phyloP scores from a whole-genome alignment of 495 filamentous ascomycete species.

The Parachaetomium inaequale region DNA sequence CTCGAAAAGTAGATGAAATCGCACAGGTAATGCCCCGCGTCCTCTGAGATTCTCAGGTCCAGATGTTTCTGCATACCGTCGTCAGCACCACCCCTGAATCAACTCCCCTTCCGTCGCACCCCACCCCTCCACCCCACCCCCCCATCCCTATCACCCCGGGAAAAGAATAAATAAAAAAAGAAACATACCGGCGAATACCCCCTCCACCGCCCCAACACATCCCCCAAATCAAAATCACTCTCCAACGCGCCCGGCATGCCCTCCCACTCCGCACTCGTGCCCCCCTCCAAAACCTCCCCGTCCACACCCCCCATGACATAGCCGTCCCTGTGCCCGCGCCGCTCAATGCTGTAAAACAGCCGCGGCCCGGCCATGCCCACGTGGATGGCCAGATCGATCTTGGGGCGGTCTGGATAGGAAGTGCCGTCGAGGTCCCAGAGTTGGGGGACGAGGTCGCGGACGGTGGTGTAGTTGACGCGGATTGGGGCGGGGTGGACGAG shows the following conservation, averaged over 20 bases:
- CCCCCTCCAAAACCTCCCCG: conserved; percentile 49
- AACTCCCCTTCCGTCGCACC: too few relatives aligned
- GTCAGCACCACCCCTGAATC: not conserved
- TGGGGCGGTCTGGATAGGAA: conserved; percentile 21
- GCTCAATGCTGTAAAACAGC: conserved; percentile 65
- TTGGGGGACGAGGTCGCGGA: conserved; percentile 57
- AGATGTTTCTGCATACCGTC: conserved; percentile 32
- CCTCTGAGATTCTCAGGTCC: conserved; percentile 63
- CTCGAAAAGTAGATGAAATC: conserved; percentile 85
- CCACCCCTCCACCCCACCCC: too few relatives aligned
- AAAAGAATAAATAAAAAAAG: not conserved
- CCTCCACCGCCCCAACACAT: conserved; percentile 56
- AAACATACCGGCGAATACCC: conserved; percentile 33
- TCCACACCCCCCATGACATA: conserved; percentile 69
- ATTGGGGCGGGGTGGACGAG: conserved; percentile 64
- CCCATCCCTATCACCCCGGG: too few relatives aligned
- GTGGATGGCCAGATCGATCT: conserved; percentile 66
- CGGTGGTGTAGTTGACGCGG: conserved; percentile 63
- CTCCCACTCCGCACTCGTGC: conserved; percentile 31
- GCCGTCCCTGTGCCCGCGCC: conserved; percentile 67
- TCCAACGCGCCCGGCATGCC: conserved; percentile 42
- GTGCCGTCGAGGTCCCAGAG: conserved; percentile 43
- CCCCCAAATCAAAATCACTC: conserved; percentile 50
- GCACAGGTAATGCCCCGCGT: conserved; percentile 79
- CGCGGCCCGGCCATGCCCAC: conserved; percentile 77